Base-by-base conservation (phyloP, 1,284 basidiomycete genomes). In the Trichosporon coremiiforme region DNA sequence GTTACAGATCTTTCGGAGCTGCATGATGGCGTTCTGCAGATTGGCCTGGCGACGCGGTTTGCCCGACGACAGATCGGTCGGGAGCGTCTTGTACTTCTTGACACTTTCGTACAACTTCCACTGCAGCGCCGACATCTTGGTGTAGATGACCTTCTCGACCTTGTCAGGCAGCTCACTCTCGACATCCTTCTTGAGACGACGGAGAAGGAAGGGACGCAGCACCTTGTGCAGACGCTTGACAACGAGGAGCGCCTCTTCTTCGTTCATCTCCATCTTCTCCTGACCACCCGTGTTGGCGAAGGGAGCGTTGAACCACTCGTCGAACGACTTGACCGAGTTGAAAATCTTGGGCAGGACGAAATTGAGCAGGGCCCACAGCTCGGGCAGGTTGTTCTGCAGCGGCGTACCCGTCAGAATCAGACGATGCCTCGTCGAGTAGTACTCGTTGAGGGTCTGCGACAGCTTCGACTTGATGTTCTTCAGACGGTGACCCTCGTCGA, bases 251-350 rank as follows among this genome's bases (percentile, higher is more conserved):
- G 94, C 93, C 86, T 99, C 97, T 92, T 99, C 97, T 91, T 99
- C 97, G 85, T 97, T 98, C 86, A 99, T 85, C 87, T 98, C 95
- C 82, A 99, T 98, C 88, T 96, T 97, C 84, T 99, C 96, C 66
- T 78, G 78, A 22, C 91, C 91, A 41, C 97, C 96, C 17, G 95
- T 95, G 84, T 96, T 98, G 73, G 97, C 96, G 77, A 99, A 99
- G 0, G 97, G 97, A 2, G 96, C 98, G 85, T 99, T 99, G 88
- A 99, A 99, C 97, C 97, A 99, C 82, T 99, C 97, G 80, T 99
- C 97, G 81, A 99, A 99, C 63, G 95, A 97, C 84, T 98, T 98
- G 76, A 98, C 95, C 4, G 96, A 99, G 86, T 99, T 99, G 88
- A 99, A 99, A 80, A 99, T 91, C 85, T 95, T 98, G 25, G 97